Percentiles rank a stretch among this genome's conserved stretches.
Evolutionary conservation across 2,329 filamentous ascomycete species (phyloP).

Genomic region (Tolypocladium guangdongense): DNA sequence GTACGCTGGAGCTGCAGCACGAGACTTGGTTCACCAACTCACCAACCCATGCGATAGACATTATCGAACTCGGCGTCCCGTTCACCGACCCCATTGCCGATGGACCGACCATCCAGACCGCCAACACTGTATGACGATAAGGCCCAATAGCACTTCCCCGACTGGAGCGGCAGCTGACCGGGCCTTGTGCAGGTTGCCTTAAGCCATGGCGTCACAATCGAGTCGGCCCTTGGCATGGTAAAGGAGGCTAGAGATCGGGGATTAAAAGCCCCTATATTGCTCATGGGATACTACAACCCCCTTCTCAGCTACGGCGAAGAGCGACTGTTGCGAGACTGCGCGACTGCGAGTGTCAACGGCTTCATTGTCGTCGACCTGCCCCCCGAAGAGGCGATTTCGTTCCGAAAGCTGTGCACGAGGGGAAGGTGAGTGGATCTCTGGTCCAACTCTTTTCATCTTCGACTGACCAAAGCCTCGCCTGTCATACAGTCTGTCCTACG

Average conservation of each 20-base stretch:
- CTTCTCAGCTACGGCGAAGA: slow-evolving; percentile 91
- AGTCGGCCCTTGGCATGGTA: slow-evolving; percentile 71
- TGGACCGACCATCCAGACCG: slow-evolving; percentile 89
- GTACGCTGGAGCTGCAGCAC: slow-evolving; percentile 11
- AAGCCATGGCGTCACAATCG: slow-evolving; percentile 76
- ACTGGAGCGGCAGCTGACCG: slow-evolving; percentile 4
- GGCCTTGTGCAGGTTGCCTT: slow-evolving; percentile 48
- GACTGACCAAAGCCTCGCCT: neutral
- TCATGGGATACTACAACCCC: slow-evolving; percentile 99
- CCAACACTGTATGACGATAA: slow-evolving; percentile 59
- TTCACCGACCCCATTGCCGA: slow-evolving; percentile 98
- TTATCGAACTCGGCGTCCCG: slow-evolving; percentile 91
- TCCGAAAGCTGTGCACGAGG: slow-evolving; percentile 72
- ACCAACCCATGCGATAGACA: slow-evolving; percentile 36
- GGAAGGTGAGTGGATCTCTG: slow-evolving; percentile 46
- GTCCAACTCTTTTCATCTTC: neutral
- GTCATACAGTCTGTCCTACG: slow-evolving; percentile 64
- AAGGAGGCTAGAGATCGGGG: slow-evolving; percentile 68
- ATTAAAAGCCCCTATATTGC: slow-evolving; percentile 69
- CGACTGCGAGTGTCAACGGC: slow-evolving; percentile 77
- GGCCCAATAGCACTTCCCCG: slow-evolving; percentile 8
- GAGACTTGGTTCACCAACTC: neutral
- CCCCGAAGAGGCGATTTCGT: slow-evolving; percentile 88
- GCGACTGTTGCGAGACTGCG: slow-evolving; percentile 72
- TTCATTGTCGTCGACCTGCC: slow-evolving; percentile 96